phyloP scores from a whole-genome alignment of 176 grass and related monocot species.

The Musa beccarii region DNA sequence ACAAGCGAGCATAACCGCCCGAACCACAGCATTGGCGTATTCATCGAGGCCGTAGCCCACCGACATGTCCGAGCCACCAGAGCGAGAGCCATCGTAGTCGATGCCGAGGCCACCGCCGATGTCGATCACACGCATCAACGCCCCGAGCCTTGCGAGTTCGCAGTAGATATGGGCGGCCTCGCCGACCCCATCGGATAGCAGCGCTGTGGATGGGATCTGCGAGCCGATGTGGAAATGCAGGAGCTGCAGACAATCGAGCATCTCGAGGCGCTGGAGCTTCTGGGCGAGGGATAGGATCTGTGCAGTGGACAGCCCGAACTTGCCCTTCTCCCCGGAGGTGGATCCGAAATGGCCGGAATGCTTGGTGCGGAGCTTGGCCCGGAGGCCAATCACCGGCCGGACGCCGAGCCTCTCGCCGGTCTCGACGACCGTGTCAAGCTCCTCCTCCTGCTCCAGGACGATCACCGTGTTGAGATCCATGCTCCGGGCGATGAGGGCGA shows the following conservation, averaged over 20 bases:
- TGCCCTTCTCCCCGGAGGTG: constrained; percentile 6
- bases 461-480: constrained; percentile 16
- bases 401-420: constrained; percentile 3
- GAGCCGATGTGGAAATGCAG: constrained; percentile 16
- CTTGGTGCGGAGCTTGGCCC: constrained; percentile 8
- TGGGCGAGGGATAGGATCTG: constrained; percentile 3
- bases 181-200: constrained; percentile 2
- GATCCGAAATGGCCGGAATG: constrained; percentile 14
- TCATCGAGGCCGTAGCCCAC: constrained; percentile 12
- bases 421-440: constrained; percentile 11
- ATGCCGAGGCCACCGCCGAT: constrained; percentile 14
- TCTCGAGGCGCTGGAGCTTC: constrained; percentile 2
- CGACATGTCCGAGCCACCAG: constrained; percentile 8
- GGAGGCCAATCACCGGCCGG: constrained; percentile 7
- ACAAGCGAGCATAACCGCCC: neutral
- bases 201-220: constrained; percentile 8
- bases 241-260: constrained; percentile 14
- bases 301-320: constrained; percentile 7
- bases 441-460: constrained; percentile 11
- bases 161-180: constrained; percentile 12
- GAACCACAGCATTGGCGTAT: constrained; percentile 4
- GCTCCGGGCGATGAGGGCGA: neutral
- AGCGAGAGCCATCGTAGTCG: constrained; percentile 10
- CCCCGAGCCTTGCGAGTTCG: constrained; percentile 7
- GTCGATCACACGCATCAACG: constrained; percentile 12